Percentiles rank a stretch among this genome's conserved stretches.
phyloP scores from a whole-genome alignment of 495 filamentous ascomycete species.

The Clavariopsis aquatica region DNA sequence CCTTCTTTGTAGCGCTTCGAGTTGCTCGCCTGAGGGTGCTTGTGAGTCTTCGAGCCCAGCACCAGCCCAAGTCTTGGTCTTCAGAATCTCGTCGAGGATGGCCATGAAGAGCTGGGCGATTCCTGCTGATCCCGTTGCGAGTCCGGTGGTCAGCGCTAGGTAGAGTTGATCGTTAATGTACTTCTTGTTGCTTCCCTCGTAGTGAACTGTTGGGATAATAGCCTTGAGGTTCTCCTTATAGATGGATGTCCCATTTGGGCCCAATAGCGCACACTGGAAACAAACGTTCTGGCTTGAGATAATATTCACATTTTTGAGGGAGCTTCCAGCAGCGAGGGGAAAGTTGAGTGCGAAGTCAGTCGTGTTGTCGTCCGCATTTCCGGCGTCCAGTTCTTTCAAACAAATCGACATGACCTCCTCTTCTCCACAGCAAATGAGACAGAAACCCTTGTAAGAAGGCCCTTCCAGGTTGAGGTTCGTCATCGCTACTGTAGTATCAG shows the following conservation, averaged over 20 bases:
- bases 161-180: slow-evolving; percentile 42
- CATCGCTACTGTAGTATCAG: slow-evolving; percentile 28
- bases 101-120: slow-evolving; percentile 44
- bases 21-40: slow-evolving; percentile 11
- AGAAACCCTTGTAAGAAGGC: slow-evolving; percentile 41
- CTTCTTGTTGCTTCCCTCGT: slow-evolving; percentile 37
- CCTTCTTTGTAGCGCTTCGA: slow-evolving; percentile 32
- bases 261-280: slow-evolving; percentile 30
- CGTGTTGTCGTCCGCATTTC: slow-evolving; percentile 34
- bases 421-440: slow-evolving; percentile 46
- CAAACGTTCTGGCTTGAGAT: slow-evolving; percentile 33
- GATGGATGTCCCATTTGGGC: slow-evolving; percentile 35
- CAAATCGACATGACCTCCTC: slow-evolving; percentile 43
- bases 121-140: slow-evolving; percentile 31
- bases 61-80: slow-evolving; percentile 43
- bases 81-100: slow-evolving; percentile 41
- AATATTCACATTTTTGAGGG: slow-evolving; percentile 8
- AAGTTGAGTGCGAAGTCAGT: slow-evolving; percentile 38
- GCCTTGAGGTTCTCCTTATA: slow-evolving; percentile 34
- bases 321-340: slow-evolving; percentile 27
- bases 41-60: slow-evolving; percentile 34
- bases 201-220: slow-evolving; percentile 26
- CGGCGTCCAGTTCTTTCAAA: slow-evolving; percentile 40
- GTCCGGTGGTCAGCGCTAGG: slow-evolving; percentile 35
- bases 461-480: slow-evolving; percentile 23